Conservation (phyloP, 2,329 filamentous ascomycete genomes). For the Scortechinia acanthostroma region DNA sequence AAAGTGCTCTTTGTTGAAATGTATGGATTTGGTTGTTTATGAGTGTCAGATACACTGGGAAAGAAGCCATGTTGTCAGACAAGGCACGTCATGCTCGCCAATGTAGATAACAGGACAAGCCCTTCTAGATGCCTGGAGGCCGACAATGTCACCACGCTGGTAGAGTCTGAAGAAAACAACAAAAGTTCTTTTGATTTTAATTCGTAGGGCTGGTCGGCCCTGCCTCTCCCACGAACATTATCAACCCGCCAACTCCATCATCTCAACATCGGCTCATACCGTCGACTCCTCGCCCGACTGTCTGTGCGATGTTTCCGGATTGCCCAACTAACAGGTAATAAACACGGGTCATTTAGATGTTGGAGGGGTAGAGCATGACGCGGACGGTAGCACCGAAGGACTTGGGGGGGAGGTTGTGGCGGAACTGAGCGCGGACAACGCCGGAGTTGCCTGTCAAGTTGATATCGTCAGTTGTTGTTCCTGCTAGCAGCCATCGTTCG, state of each 20-base stretch:
- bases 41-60: constrained; percentile 1
- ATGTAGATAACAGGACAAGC: too few relatives aligned
- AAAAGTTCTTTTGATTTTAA: background rate
- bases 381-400: constrained; percentile 93
- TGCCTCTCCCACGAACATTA: constrained; percentile 3
- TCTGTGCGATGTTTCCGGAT: background rate
- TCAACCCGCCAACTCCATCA: constrained; percentile 3
- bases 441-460: constrained; percentile 75
- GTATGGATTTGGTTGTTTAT: background rate
- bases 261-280: background rate
- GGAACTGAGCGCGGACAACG: constrained; percentile 95
- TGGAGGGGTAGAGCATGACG: constrained; percentile 96
- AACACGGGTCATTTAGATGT: constrained; percentile 61
- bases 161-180: background rate
- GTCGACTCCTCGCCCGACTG: constrained; percentile 1
- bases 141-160: too few relatives aligned
- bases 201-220: background rate
- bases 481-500: background rate
- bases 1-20: background rate
- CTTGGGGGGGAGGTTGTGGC: constrained; percentile 89
- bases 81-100: too few relatives aligned
- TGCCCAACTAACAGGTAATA: constrained; percentile 1
- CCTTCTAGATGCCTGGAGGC: too few relatives aligned
- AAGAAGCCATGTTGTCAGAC: background rate
- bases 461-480: constrained; percentile 6